phyloP scores from a whole-genome alignment of 140 eudicot species.

The Stevia rebaudiana region DNA sequence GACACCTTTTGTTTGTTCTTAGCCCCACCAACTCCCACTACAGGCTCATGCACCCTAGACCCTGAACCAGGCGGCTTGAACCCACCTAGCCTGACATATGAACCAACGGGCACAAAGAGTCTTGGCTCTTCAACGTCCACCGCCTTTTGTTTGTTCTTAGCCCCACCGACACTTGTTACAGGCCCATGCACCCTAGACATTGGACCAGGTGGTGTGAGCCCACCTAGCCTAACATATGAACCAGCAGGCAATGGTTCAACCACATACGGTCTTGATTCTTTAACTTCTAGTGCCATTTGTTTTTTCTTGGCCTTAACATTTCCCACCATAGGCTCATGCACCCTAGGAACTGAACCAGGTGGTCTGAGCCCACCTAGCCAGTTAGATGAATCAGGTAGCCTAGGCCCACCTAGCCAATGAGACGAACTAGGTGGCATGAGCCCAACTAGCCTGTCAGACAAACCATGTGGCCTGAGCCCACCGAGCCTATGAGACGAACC shows the following conservation, averaged over 20 bases:
- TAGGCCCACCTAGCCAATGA: background rate
- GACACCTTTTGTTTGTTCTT: background rate
- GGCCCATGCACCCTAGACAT: background rate
- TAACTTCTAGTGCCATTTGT: background rate
- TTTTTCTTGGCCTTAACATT: background rate
- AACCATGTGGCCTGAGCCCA: background rate
- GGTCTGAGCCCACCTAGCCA: background rate
- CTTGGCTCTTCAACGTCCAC: background rate
- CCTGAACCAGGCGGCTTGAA: background rate
- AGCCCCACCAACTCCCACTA: background rate
- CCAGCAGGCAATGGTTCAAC: background rate
- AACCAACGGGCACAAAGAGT: background rate
- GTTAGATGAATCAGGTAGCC: too few species aligned
- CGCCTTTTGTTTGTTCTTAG: background rate
- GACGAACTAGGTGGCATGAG: background rate
- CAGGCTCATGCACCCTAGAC: background rate
- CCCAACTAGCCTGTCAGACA: background rate
- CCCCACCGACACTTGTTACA: background rate
- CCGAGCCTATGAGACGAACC: background rate
- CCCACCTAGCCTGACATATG: background rate
- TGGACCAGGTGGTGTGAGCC: background rate
- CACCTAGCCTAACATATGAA: background rate
- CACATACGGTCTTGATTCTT: background rate
- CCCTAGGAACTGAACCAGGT: background rate
- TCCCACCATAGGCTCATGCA: background rate